phyloP scores from a whole-genome alignment of 2,329 filamentous ascomycete genomes.

The Thermomyces lanuginosus region DNA sequence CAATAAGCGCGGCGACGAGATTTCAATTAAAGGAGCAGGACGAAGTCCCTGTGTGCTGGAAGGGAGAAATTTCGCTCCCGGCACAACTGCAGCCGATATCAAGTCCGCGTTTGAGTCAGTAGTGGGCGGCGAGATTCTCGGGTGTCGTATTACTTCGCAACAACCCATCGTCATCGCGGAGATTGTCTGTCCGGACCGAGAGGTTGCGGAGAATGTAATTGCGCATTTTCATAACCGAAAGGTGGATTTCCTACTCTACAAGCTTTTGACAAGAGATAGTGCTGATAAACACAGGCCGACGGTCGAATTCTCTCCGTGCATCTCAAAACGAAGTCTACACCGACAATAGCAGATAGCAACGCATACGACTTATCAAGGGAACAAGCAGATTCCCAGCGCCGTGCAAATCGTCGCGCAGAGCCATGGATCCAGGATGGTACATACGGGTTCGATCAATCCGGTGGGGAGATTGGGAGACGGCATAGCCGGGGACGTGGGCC shows the following conservation, averaged over 20 bases:
- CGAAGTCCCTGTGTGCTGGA: conserved; percentile 40
- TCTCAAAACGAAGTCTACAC: conserved; percentile 7
- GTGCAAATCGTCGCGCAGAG: conserved; percentile 19
- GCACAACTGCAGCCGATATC: conserved; percentile 49
- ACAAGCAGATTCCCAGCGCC: conserved; percentile 25
- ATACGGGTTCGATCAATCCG: conserved; percentile 20
- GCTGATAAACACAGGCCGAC: conserved; percentile 34
- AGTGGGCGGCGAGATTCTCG: conserved; percentile 37
- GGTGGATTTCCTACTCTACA: conserved; percentile 22
- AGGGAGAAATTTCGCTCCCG: conserved; percentile 49
- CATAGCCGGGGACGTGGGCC: conserved; percentile 6
- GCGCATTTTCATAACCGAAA: conserved; percentile 47
- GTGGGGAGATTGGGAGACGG: conserved; percentile 6
- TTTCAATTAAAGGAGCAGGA: conserved; percentile 40
- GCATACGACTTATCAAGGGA: conserved; percentile 22
- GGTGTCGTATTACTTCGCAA: conserved; percentile 37
- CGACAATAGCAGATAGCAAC: conserved; percentile 7
- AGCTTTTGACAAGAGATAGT: not conserved
- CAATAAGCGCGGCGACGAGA: conserved; percentile 21
- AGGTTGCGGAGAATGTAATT: conserved; percentile 42
- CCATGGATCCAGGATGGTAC: conserved; percentile 23
- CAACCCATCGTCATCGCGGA: conserved; percentile 44
- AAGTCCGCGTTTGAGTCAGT: conserved; percentile 41
- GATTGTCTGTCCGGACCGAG: conserved; percentile 39
- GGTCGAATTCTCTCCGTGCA: conserved; percentile 43